Percentiles rank a stretch among this genome's conserved stretches.
Evolutionary conservation across 139 green algal genomes (phyloP).

Genomic region (Coelastrella sp.): DNA sequence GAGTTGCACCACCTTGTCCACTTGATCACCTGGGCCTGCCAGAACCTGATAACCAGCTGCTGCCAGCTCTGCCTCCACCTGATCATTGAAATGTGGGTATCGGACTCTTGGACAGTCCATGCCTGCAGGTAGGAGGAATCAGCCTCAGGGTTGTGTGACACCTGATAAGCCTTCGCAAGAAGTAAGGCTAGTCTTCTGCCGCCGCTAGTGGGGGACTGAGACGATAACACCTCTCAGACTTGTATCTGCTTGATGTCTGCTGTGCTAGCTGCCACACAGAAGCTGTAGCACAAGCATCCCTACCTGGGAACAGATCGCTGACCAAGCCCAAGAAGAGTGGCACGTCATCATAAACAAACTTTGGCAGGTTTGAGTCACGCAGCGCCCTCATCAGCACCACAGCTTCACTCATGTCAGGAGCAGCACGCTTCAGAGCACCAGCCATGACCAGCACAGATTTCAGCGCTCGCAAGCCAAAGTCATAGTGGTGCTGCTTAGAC

Average conservation of each 20-base stretch:
- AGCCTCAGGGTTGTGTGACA: no score
- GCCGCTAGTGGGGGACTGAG: no score
- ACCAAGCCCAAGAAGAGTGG: slow-evolving; percentile 86
- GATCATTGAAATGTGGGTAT: slow-evolving; percentile 88
- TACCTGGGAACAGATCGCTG: slow-evolving; percentile 68
- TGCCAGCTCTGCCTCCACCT: slow-evolving; percentile 84
- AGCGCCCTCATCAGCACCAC: slow-evolving; percentile 89
- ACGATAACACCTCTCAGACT: no score
- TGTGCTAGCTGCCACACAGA: not conserved
- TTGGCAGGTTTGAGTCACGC: slow-evolving; percentile 89
- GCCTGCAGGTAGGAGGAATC: slow-evolving; percentile 48
- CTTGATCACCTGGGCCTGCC: slow-evolving; percentile 52
- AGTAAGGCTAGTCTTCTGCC: no score
- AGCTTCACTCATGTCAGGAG: slow-evolving; percentile 51
- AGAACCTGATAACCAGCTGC: slow-evolving; percentile 73
- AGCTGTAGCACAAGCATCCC: not conserved
- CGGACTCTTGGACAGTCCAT: slow-evolving; percentile 81
- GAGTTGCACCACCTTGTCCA: slow-evolving; percentile 93
- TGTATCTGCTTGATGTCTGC: no score
- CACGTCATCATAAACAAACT: slow-evolving; percentile 83
- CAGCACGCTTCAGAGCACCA: slow-evolving; percentile 79
- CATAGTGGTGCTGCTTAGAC: slow-evolving; percentile 88
- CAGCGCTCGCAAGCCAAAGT: slow-evolving; percentile 88
- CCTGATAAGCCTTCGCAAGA: no score
- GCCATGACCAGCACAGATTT: slow-evolving; percentile 89